Evolutionary conservation across 192 early-diverging fungal genomes (phyloP).

Genomic region (Coemansia sp.): DNA sequence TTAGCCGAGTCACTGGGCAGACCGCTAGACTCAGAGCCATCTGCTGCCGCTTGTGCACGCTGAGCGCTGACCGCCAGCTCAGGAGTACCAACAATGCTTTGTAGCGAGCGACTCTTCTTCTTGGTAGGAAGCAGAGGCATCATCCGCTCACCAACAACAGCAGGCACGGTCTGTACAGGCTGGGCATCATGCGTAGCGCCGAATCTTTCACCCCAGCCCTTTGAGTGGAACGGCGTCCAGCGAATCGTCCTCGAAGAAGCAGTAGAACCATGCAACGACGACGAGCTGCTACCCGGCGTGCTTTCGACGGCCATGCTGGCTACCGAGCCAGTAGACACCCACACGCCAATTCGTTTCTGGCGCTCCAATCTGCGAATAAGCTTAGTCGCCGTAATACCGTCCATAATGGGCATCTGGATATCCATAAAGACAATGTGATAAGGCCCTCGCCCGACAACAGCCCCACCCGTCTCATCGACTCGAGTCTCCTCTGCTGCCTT

Average conservation of each 20-base stretch:
- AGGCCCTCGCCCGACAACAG: slow-evolving; percentile 44
- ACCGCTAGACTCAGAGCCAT: not conserved
- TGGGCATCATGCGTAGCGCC: not conserved
- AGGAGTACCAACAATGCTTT: not conserved
- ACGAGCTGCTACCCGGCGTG: slow-evolving; percentile 42
- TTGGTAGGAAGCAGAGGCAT: not conserved
- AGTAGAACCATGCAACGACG: not conserved
- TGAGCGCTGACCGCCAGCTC: not conserved
- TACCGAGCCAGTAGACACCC: slow-evolving; percentile 57
- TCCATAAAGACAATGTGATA: slow-evolving; percentile 83
- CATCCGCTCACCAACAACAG: not conserved
- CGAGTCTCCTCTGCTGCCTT: slow-evolving; percentile 36
- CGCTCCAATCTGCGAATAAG: slow-evolving; percentile 74
- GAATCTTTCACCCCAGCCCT: not conserved
- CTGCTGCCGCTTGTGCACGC: not conserved
- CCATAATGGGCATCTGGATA: slow-evolving; percentile 90
- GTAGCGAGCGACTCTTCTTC: slow-evolving; percentile 4
- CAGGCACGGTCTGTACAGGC: not conserved
- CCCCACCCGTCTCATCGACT: slow-evolving; percentile 1
- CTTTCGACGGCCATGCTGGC: slow-evolving; percentile 84
- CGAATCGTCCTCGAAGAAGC: slow-evolving; percentile 13
- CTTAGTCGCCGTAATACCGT: slow-evolving; percentile 84
- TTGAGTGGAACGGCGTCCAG: slow-evolving; percentile 23
- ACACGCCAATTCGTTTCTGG: slow-evolving; percentile 51
- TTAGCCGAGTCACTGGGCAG: not conserved